Evolutionary conservation across 306 rosid species (phyloP), one percentile per base, ranked within the genome.

Genomic region (Luffa acutangula): DNA sequence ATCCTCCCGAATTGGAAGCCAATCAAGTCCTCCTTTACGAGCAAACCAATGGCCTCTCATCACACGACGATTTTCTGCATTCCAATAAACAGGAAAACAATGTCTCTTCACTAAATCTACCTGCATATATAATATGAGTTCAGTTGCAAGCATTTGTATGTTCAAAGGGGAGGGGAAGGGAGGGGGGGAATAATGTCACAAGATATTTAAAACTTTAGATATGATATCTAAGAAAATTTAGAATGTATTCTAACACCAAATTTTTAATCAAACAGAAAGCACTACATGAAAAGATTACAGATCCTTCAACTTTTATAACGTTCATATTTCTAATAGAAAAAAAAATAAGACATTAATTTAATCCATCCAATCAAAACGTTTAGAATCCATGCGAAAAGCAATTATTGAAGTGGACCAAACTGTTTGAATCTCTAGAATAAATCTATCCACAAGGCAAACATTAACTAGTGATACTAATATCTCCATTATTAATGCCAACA

Each of bases 11-110:
- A 96, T 9, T 34, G 99, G 99, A 75, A 93, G 87, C 99, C 99
- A 96, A 81, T 93, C 98, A 18, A 90, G 90, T 18, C 98, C 98
- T 76, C 97, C 99, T 85, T 96, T 93, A 85, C 88, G 89, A 63
- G 99, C 97, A 87, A 93, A 96, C 99, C 99, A 96, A 81, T 96
- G 99, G 77, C 99, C 99, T 82, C 99, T 88, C 51, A 96, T 88
- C 77, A 93, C 98, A 60, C 99, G 97, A 41, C 94, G 89, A 85
- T 96, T 91, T 87, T 96, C 99, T 83, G 98, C 99, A 83, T 84
- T 83, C 99, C 99, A 96, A 78, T 96, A 96, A 77, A 96, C 99
- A 83, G 99, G 98, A 86, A 96, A 96, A 84, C 91, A 93, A 76
- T 88, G 89, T 81, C 99, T 87, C 72, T 81, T 86, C 79, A 75